Evolutionary conservation across 1,284 basidiomycete species (phyloP).

Genomic region (Leccinum fallax): DNA sequence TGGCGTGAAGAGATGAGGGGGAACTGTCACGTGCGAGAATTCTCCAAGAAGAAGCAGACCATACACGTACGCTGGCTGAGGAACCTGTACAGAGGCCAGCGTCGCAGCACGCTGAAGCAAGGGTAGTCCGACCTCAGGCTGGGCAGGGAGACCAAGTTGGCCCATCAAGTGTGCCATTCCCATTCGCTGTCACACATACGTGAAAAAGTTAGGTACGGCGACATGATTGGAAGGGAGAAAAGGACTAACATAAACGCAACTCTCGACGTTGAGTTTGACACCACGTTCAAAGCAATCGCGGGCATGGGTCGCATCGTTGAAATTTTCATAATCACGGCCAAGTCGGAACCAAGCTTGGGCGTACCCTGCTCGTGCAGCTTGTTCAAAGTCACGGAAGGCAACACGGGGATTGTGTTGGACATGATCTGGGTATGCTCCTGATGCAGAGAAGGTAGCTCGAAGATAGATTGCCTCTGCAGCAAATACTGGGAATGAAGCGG

Average conservation of each 20-base stretch:
- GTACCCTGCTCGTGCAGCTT: slow-evolving; percentile 74
- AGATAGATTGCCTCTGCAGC: slow-evolving; percentile 77
- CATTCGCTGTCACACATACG: slow-evolving; percentile 58
- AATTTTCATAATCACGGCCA: slow-evolving; percentile 89
- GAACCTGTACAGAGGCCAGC: slow-evolving; percentile 71
- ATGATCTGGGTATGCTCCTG: slow-evolving; percentile 65
- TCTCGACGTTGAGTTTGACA: slow-evolving; percentile 67
- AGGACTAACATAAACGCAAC: slow-evolving; percentile 74
- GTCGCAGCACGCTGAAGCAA: slow-evolving; percentile 80
- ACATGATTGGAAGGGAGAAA: background rate
- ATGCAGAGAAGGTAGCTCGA: slow-evolving; percentile 70
- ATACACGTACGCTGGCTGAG: slow-evolving; percentile 86
- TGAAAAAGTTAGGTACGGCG: slow-evolving; percentile 3
- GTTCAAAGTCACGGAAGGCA: slow-evolving; percentile 90
- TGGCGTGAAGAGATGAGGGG: slow-evolving; percentile 53
- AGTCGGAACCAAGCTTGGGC: slow-evolving; percentile 85
- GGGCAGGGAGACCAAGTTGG: slow-evolving; percentile 70
- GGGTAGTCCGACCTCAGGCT: slow-evolving; percentile 62
- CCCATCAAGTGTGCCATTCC: slow-evolving; percentile 91
- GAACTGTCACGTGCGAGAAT: slow-evolving; percentile 63
- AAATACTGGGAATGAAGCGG: slow-evolving; percentile 44
- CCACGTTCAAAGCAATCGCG: slow-evolving; percentile 85
- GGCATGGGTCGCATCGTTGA: slow-evolving; percentile 72
- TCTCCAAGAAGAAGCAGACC: slow-evolving; percentile 85
- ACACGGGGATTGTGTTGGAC: slow-evolving; percentile 69